Evolutionary conservation across 2,329 filamentous ascomycete genomes (phyloP).

Genomic region (Penicillium paneum): DNA sequence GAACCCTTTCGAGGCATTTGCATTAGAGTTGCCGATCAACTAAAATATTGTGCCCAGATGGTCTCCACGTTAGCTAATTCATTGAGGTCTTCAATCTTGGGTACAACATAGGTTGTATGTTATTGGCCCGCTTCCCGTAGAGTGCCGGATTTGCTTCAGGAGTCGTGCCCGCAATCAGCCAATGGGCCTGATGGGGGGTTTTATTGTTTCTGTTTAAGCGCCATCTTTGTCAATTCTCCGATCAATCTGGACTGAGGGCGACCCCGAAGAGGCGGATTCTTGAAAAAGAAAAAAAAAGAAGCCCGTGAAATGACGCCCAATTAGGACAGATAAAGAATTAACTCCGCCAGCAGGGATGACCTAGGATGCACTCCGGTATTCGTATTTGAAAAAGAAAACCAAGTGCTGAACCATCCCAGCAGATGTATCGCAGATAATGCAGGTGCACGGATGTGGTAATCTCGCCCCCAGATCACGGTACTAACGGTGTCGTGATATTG

Average conservation of each 20-base stretch:
- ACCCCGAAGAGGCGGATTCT: not conserved
- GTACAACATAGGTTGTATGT: not conserved
- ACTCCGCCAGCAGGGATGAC: not conserved
- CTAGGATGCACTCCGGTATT: not conserved
- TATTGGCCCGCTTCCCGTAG: slow-evolving; percentile 4
- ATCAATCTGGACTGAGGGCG: not conserved
- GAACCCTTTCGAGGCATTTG: slow-evolving; percentile 9
- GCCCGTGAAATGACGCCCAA: not conserved
- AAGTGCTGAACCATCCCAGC: not conserved
- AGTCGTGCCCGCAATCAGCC: not conserved
- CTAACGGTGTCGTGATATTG: slow-evolving; percentile 10
- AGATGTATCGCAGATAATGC: not conserved
- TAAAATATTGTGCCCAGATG: slow-evolving; percentile 3
- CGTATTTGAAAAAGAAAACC: not conserved
- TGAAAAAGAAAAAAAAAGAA: not conserved
- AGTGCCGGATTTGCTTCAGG: not conserved
- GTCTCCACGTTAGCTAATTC: slow-evolving; percentile 19
- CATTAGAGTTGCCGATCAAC: slow-evolving; percentile 24
- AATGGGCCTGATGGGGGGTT: not conserved
- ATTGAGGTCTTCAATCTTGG: not conserved
- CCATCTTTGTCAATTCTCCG: not conserved
- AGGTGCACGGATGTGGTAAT: slow-evolving; percentile 6
- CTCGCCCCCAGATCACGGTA: not conserved
- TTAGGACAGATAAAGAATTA: not conserved
- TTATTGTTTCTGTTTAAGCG: not conserved